Evolutionary conservation across 2,329 filamentous ascomycete genomes (phyloP).

Genomic region (Fusarium papillatum): DNA sequence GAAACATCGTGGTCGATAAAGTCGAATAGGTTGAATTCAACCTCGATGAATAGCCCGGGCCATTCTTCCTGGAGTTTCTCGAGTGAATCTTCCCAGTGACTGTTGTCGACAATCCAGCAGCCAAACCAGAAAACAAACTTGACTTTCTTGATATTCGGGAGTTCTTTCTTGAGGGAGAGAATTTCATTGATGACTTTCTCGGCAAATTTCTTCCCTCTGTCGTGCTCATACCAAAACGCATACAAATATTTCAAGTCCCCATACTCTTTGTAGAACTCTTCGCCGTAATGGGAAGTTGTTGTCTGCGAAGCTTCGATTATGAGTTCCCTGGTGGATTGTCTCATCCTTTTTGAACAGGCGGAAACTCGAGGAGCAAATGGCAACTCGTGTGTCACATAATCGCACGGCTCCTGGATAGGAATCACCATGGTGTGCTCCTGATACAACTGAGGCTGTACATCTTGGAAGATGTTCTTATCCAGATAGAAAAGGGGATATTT

Average conservation of each 20-base stretch:
- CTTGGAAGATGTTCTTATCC: not conserved
- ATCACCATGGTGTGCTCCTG: not conserved
- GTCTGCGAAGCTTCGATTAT: not conserved
- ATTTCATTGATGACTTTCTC: not conserved
- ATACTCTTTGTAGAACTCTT: not conserved
- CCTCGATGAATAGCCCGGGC: constrained; percentile 1
- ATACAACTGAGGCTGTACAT: not conserved
- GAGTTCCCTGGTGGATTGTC: not conserved
- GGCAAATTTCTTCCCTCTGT: not conserved
- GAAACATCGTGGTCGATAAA: not conserved
- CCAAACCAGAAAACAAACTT: constrained; percentile 1
- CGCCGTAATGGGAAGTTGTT: not conserved
- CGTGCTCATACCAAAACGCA: not conserved
- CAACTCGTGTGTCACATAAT: not conserved
- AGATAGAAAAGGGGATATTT: not conserved
- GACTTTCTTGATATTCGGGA: not conserved
- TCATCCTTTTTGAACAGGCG: not conserved
- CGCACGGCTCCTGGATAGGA: not conserved
- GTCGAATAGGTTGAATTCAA: constrained; percentile 1
- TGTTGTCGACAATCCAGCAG: not conserved
- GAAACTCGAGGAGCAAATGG: not conserved
- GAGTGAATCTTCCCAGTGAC: not conserved
- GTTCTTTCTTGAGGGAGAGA: not conserved
- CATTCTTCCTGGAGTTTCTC: not conserved
- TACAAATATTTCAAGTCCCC: not conserved